Evolutionary conservation across 2,329 filamentous ascomycete species (phyloP), one percentile per base, ranked within the genome.

Genomic region (Colletotrichum siamense): DNA sequence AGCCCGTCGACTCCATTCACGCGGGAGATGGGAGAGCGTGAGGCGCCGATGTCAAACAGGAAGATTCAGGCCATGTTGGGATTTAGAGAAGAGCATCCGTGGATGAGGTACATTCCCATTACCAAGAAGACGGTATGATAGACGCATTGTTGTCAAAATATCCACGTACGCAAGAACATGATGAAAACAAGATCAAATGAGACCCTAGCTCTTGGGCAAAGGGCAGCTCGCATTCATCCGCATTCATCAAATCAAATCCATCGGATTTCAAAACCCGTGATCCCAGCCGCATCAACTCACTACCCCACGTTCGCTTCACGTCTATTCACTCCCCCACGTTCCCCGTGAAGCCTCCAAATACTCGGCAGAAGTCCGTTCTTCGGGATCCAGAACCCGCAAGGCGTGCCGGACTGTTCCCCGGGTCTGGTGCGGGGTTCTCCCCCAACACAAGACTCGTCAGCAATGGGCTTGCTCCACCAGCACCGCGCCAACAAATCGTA

Each of bases 51-150:
- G 79, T 90, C 87, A 66, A 94, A 93, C 79, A 82, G 85, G 79
- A 93, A 93, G 86, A 91, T 92, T 55, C 87, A 85, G 67, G 88
- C 91, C 61, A 84, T 93, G 68, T 79, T 93, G 71, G 91, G 91
- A 0, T 93, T 92, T 80, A 85, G 87, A 79, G 91, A 93, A 78
- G 85, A 89, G 67, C 90, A 92, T 81, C 83, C 91, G 76, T 92
- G 91, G 90, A 85, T 87, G 61, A 65, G 34, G 15, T 32, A 75
- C 26, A 24, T 71, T 16, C 30, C 15, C 28, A 63, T 34, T 12
- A 8, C 22, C 16, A 34, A 69, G 34, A 68, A 39, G 26, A 65
- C 26, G 1, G 26, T n/a, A 13, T 55, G 34, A 62, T 18, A 26
- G 32, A 44, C 22, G 24, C 16, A 59, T 26, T 13, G 26, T 49